Evolutionary conservation across 2,329 filamentous ascomycete species (phyloP), one percentile per base, ranked within the genome.

Genomic region (Fusarium verrucosum): DNA sequence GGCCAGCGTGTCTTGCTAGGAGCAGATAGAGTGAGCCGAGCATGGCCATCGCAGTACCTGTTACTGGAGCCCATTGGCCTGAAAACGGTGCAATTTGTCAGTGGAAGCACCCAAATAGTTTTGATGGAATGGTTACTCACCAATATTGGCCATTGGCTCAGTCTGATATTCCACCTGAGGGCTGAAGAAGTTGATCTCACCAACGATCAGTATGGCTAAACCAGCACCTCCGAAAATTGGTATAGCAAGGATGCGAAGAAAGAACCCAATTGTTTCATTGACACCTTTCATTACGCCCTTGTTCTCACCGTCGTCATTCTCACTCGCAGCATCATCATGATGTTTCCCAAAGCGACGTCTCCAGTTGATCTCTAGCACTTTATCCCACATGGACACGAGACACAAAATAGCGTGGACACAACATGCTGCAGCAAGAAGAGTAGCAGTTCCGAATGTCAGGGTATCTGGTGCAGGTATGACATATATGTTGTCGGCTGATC

Each of bases 181-280:
- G 43, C 85, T 89, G 65, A 81, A 89, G 63, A 90, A 87, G 65
- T 91, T 90, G 28, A 79, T 78, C 73, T 90, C 88, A 1, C 88
- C 88, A 1, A 87, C 73, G 5, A 87, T 77, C 5, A 90, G 75
- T 7, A 90, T 85, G 2, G 84, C 82, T 1, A 89, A 55, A 0
- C 89, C 83, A 2, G 85, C 85, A 7, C 80, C 84, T 2, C 80
- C 82, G 52, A 89, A 89, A 0, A 90, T 66, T 0, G 85, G 85
- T 5, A 88, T 78, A 52, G 87, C 85, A 2, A 88, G 79, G 30
- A 82, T 85, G 14, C 77, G 81, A 13, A 87, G 76, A 25, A 87
- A 85, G 10, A 77, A 77, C 2, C 80, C 78, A 47, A 89, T 82
- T 58, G 81, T 80, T 8, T 80, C 78, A 41, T 89, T 88, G 33